Base-by-base conservation (phyloP, 2,329 filamentous ascomycete species). In the Diaporthe citriasiana region DNA sequence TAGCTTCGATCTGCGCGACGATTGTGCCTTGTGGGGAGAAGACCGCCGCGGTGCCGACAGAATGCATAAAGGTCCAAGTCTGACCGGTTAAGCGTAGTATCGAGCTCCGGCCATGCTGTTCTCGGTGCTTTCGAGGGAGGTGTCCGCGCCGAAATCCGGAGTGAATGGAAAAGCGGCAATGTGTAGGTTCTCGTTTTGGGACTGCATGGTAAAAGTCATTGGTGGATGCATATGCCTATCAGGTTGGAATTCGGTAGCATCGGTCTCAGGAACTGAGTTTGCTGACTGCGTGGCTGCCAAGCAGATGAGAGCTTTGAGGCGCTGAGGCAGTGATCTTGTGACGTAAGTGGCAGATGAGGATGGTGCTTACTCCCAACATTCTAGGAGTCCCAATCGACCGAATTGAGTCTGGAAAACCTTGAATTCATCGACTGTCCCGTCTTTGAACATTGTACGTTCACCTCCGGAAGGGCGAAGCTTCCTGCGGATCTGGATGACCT, bases 381-480 rank as follows among this genome's bases (percentile, higher is more conserved):
- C 60, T 19, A 66, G 19, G 15, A 66, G 25, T 2, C 60, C 60
- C 13, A 66, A 7, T n/a, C 60, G 60, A 42, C 60, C 60, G 15
- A 33, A 66, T 8, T 47, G 17, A 27, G 60, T 50, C 27, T 50
- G 25, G 5, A 50, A n/a, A 19, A 50, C 60, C 40, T 47, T n/a
- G 25, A 66, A 35, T 10, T 50, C 60, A 19, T 45, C 17, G 0
- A 47, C 40, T 1, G 40, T 47, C 2, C 60, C 60, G 27, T 66
- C 42, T 19, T 27, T 47, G 17, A 45, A 66, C 8, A 66, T 66
- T 2, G 40, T 50, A 22, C 60, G 60, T 27, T 66, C 60, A 9
- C 40, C 45, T 1, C 60, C 60, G 13, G 60, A 66, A 33, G 60
- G 60, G 10, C 42, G 60, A n/a, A 66, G 60, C 60, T 66, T 66